Conservation (phyloP, 768 basidiomycete genomes). For the Boletus huronensis region DNA sequence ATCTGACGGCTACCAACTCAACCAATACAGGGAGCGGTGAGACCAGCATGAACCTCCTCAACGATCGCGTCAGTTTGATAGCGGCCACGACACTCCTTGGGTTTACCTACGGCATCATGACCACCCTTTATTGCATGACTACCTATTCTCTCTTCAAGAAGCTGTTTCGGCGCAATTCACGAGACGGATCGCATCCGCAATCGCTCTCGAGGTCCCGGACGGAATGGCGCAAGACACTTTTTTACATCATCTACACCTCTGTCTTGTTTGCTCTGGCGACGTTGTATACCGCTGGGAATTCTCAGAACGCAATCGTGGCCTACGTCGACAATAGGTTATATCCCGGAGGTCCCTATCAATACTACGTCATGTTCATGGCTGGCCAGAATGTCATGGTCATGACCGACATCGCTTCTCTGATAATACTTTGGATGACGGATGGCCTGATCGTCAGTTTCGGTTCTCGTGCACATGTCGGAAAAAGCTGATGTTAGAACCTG, state of each 20-base stretch:
- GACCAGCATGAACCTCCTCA: conserved; percentile 6
- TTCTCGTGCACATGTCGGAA: neutral
- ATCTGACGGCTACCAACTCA: conserved; percentile 10
- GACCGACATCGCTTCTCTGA: conserved; percentile 18
- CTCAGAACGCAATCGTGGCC: conserved; percentile 26
- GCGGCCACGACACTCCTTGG: conserved; percentile 25
- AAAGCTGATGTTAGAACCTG: neutral
- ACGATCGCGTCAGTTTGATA: conserved; percentile 25
- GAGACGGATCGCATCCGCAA: conserved; percentile 5
- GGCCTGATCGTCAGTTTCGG: conserved; percentile 22
- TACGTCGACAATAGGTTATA: conserved; percentile 31
- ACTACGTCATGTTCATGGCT: conserved; percentile 24
- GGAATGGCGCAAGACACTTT: conserved; percentile 20
- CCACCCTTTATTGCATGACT: conserved; percentile 18
- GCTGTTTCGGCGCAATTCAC: conserved; percentile 7
- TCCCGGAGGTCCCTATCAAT: conserved; percentile 25
- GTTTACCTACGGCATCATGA: conserved; percentile 21
- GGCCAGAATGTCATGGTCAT: conserved; percentile 22
- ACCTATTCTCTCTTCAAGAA: conserved; percentile 20
- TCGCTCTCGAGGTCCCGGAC: neutral
- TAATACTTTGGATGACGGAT: conserved; percentile 33
- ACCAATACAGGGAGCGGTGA: conserved; percentile 3
- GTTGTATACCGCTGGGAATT: conserved; percentile 28
- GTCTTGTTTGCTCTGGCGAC: conserved; percentile 28
- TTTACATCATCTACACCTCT: conserved; percentile 26